Evolutionary conservation across 805 yeast species (phyloP).

Genomic region (Candida lessepsii): DNA sequence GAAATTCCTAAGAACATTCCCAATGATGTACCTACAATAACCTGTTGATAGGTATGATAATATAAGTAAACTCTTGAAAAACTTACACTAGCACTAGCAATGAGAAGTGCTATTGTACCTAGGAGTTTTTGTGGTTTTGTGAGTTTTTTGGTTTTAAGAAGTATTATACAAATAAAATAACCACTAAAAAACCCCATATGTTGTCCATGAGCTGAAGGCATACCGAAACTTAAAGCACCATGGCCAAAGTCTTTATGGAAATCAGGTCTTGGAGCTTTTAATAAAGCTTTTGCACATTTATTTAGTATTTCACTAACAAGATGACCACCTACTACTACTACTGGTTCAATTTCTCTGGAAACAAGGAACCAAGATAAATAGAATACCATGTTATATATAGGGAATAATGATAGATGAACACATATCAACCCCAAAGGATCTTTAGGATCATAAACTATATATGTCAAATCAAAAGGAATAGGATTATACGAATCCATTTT

Average conservation of each 20-base stretch:
- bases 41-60: constrained; percentile 77
- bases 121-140: constrained; percentile 22
- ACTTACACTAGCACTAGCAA: constrained; percentile 46
- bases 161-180: constrained; percentile 48
- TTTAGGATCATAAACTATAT: constrained; percentile 70
- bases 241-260: constrained; percentile 45
- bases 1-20: constrained; percentile 61
- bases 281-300: constrained; percentile 57
- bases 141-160: constrained; percentile 41
- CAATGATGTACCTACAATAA: constrained; percentile 62
- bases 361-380: constrained; percentile 81
- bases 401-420: constrained; percentile 77
- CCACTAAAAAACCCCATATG: constrained; percentile 85
- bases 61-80: constrained; percentile 72
- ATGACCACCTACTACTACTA: constrained; percentile 83
- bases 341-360: constrained; percentile 83
- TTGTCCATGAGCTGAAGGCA: constrained; percentile 97
- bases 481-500: constrained; percentile 21
- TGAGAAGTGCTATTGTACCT: constrained; percentile 27
- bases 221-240: constrained; percentile 67
- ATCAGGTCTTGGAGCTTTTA: constrained; percentile 77
- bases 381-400: constrained; percentile 74
- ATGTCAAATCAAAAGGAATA: constrained; percentile 81
- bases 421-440: constrained; percentile 58
- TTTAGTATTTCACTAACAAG: constrained; percentile 73